These are phyloP conservation scores for Flaveria ramosissima DNA, from an alignment of 129 eudicot genomes.

Conservation along the genomic window DNA sequence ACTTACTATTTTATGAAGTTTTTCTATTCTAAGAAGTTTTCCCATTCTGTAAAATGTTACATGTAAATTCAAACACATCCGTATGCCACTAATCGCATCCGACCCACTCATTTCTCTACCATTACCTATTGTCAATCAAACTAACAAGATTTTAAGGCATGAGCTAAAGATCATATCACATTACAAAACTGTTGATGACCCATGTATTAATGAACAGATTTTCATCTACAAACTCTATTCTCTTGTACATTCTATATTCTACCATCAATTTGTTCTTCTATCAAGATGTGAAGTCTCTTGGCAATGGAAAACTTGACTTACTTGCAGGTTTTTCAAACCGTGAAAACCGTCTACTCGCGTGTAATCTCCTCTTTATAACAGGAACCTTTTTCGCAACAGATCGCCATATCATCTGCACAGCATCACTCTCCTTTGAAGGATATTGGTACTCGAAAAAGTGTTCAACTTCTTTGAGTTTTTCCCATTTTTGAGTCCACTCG, in stretches of 20 bases:
- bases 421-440: slow-evolving; percentile 71
- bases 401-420: slow-evolving; percentile 92
- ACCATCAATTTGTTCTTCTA: slow-evolving; percentile 21
- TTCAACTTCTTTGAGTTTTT: slow-evolving; percentile 65
- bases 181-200: slow-evolving; percentile 26
- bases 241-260: slow-evolving; percentile 33
- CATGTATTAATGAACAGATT: slow-evolving; percentile 25
- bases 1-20: no score
- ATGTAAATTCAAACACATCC: background rate
- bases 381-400: slow-evolving; percentile 77
- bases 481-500: slow-evolving; percentile 90
- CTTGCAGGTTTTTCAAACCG: slow-evolving; percentile 27
- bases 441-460: slow-evolving; percentile 62
- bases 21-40: no score
- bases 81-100: background rate
- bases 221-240: slow-evolving; percentile 24
- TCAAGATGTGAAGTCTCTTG: slow-evolving; percentile 50
- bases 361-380: slow-evolving; percentile 47
- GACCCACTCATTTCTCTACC: background rate
- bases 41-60: no score
- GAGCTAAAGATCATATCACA: slow-evolving; percentile 27
- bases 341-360: slow-evolving; percentile 48
- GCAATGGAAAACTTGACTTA: slow-evolving; percentile 41
- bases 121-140: background rate
- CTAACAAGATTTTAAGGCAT: background rate